Conservation (phyloP, 345 rosid species). For the Populus tremula region DNA sequence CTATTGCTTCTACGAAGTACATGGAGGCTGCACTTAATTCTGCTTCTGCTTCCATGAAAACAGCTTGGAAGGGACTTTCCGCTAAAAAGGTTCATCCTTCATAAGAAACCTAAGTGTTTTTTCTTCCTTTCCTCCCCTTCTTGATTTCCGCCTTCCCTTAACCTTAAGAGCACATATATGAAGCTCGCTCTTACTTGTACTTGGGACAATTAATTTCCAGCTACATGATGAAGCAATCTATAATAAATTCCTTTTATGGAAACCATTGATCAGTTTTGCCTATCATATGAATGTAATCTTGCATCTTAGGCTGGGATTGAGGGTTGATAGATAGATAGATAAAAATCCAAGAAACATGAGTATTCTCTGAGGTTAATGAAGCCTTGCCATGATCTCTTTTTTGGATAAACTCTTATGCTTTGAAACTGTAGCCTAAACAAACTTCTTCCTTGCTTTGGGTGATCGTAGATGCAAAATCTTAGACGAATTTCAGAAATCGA, state of each 20-base stretch:
- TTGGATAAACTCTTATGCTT: not conserved
- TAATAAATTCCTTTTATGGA: not conserved
- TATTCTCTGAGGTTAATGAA: not conserved
- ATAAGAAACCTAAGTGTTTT: conserved; percentile 9
- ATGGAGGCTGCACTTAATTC: conserved; percentile 73
- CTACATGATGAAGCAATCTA: not conserved
- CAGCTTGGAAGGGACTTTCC: conserved; percentile 65
- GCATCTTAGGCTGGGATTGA: not conserved
- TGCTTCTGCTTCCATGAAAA: conserved; percentile 78
- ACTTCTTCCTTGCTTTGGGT: not conserved
- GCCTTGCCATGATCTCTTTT: not conserved
- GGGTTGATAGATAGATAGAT: not conserved
- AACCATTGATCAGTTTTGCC: not conserved
- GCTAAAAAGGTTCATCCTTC: conserved; percentile 76
- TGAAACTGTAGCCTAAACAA: not conserved
- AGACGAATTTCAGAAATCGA: not conserved
- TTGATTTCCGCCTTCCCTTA: not conserved
- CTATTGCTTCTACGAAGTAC: conserved; percentile 58
- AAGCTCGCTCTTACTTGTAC: not conserved
- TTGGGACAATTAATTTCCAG: not conserved
- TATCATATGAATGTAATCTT: not conserved
- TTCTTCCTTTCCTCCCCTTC: not conserved
- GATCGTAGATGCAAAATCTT: not conserved
- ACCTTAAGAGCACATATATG: not conserved
- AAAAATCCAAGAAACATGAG: not conserved